These are phyloP conservation scores for Candida gorgasii DNA, from an alignment of 805 yeast genomes.

Conservation along the genomic window DNA sequence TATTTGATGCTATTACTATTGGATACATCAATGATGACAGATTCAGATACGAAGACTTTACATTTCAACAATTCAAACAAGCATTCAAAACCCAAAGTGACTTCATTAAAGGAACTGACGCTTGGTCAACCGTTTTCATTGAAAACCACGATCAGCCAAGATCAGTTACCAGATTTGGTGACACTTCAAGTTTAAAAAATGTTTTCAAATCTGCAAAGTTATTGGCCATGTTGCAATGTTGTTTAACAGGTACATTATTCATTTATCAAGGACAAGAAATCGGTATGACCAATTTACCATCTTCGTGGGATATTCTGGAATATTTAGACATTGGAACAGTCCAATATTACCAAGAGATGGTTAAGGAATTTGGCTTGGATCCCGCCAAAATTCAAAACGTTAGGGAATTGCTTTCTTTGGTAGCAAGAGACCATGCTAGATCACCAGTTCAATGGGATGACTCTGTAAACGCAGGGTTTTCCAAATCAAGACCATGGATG, in stretches of 20 bases:
- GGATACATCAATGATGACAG: conserved; percentile 37
- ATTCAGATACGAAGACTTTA: conserved; percentile 29
- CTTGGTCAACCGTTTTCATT: conserved; percentile 55
- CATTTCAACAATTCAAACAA: conserved; percentile 41
- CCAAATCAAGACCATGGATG: conserved; percentile 52
- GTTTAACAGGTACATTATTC: conserved; percentile 55
- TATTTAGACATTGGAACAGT: conserved; percentile 52
- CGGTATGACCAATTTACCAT: conserved; percentile 52
- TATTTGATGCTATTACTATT: conserved; percentile 34
- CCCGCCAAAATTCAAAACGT: conserved; percentile 26
- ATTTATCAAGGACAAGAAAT: conserved; percentile 64
- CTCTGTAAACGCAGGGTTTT: conserved; percentile 47
- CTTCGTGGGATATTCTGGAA: conserved; percentile 47
- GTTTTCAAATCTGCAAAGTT: conserved; percentile 46
- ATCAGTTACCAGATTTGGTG: conserved; percentile 51
- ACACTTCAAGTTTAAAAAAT: conserved; percentile 19
- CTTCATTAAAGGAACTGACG: conserved; percentile 51
- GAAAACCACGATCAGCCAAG: conserved; percentile 65
- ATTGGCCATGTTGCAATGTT: conserved; percentile 43
- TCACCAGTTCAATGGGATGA: conserved; percentile 60
- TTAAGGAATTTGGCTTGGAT: conserved; percentile 17
- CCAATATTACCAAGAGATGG: conserved; percentile 36
- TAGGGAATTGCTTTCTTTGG: conserved; percentile 33
- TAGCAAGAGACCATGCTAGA: conserved; percentile 56
- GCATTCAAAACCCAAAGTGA: conserved; percentile 35